These are phyloP conservation scores for Kuraishia cidri DNA, from an alignment of 805 yeast genomes.

Conservation along the genomic window DNA sequence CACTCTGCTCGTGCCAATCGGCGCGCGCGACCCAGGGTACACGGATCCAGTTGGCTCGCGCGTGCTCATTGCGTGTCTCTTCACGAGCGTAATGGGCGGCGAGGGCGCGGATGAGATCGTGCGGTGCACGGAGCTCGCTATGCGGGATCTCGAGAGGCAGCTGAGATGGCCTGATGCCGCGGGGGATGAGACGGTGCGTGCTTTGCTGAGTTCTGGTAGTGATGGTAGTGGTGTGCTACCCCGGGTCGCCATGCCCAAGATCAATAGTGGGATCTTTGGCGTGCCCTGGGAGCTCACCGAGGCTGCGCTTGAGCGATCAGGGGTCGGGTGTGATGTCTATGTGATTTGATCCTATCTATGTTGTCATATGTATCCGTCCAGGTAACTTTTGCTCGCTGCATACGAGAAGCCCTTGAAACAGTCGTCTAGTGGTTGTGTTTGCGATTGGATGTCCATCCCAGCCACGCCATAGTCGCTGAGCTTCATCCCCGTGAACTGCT, in stretches of 20 bases:
- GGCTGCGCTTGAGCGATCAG: slow-evolving; percentile 26
- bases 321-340: slow-evolving; percentile 34
- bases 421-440: slow-evolving; percentile 3
- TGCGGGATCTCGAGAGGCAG: slow-evolving; percentile 35
- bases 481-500: slow-evolving; percentile 65
- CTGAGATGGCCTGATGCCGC: slow-evolving; percentile 10
- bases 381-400: slow-evolving; percentile 27
- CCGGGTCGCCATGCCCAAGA: slow-evolving; percentile 58
- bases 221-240: slow-evolving; percentile 9
- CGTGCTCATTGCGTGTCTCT: slow-evolving; percentile 52
- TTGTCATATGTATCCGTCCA: slow-evolving; percentile 15
- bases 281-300: slow-evolving; percentile 78
- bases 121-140: slow-evolving; percentile 37
- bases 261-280: slow-evolving; percentile 72
- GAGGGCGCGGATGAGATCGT: slow-evolving; percentile 39
- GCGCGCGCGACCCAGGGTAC: slow-evolving; percentile 20
- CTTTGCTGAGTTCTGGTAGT: neutral
- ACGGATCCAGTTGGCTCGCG: slow-evolving; percentile 12
- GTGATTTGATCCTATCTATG: slow-evolving; percentile 19
- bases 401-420: slow-evolving; percentile 35
- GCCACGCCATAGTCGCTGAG: neutral
- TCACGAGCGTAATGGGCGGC: slow-evolving; percentile 55
- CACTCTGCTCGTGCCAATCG: slow-evolving; percentile 31
- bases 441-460: neutral
- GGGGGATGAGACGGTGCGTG: neutral